These are phyloP conservation scores for Tubosaeta brunneosetosa DNA, from an alignment of 768 basidiomycete species.

Conservation along the genomic window DNA sequence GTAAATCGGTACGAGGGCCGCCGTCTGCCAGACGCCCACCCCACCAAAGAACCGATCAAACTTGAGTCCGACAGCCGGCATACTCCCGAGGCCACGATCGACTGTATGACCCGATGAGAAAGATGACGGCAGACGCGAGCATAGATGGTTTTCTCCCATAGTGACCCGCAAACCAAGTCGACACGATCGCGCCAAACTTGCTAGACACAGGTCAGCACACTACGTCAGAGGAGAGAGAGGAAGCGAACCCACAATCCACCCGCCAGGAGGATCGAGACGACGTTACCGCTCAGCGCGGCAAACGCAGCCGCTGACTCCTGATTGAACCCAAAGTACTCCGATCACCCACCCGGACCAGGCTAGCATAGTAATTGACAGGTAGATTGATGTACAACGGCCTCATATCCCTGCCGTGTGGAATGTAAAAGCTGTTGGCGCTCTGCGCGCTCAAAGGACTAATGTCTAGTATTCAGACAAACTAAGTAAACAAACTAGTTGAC, in stretches of 20 bases:
- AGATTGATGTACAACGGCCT: too few relatives aligned
- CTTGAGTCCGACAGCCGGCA: slow-evolving; percentile 22
- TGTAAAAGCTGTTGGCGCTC: too few relatives aligned
- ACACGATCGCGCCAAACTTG: slow-evolving; percentile 29
- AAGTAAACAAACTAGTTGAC: too few relatives aligned
- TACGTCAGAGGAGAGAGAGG: too few relatives aligned
- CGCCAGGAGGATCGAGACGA: slow-evolving; percentile 36
- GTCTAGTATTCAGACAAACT: too few relatives aligned
- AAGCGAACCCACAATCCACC: slow-evolving; percentile 30
- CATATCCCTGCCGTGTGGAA: too few relatives aligned
- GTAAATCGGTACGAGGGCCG: slow-evolving; percentile 34
- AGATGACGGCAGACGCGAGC: slow-evolving; percentile 29
- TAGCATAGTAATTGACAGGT: too few relatives aligned
- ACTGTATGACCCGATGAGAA: slow-evolving; percentile 34
- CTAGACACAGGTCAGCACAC: not conserved
- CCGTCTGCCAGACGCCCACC: slow-evolving; percentile 40
- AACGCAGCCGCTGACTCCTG: not conserved
- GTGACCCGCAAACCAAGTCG: slow-evolving; percentile 26
- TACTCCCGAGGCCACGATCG: slow-evolving; percentile 30
- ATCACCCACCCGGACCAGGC: too few relatives aligned
- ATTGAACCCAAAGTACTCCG: not conserved
- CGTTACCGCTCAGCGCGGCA: slow-evolving; percentile 32
- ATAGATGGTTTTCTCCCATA: slow-evolving; percentile 35
- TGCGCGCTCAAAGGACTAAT: too few relatives aligned
- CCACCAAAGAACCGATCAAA: slow-evolving; percentile 45